A percentile compares a stretch with the other conserved stretches of the same genome.
phyloP scores from a whole-genome alignment of 495 filamentous ascomycete genomes.

The Penicillium herquei region DNA sequence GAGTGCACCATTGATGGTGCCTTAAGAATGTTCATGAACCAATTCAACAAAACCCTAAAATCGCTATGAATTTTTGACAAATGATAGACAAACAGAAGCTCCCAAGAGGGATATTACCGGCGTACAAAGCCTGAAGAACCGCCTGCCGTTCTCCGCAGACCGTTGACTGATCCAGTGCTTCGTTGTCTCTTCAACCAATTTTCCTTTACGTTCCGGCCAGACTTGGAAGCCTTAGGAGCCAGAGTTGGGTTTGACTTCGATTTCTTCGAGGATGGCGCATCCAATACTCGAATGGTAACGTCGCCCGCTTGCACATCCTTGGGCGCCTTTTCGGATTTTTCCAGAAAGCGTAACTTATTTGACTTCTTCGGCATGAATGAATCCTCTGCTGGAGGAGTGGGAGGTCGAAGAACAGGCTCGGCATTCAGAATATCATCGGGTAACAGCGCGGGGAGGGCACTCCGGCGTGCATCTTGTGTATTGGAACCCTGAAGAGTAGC shows the following conservation, averaged over 20 bases:
- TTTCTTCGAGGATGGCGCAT: slow-evolving; percentile 34
- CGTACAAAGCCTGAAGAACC: slow-evolving; percentile 46
- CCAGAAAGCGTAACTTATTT: slow-evolving; percentile 52
- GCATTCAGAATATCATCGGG: slow-evolving; percentile 54
- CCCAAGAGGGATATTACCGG: slow-evolving; percentile 11
- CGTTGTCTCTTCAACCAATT: slow-evolving; percentile 47
- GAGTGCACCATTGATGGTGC: background rate
- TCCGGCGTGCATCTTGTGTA: slow-evolving; percentile 37
- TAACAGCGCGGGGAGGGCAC: slow-evolving; percentile 47
- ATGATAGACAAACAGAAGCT: background rate
- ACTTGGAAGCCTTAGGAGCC: slow-evolving; percentile 50
- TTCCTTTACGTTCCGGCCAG: slow-evolving; percentile 44
- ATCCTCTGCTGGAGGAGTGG: slow-evolving; percentile 37
- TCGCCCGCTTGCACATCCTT: slow-evolving; percentile 55
- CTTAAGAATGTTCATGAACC: background rate
- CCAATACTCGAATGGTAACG: slow-evolving; percentile 53
- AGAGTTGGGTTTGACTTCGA: slow-evolving; percentile 32
- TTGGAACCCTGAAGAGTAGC: slow-evolving; percentile 42
- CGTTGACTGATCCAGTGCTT: slow-evolving; percentile 36
- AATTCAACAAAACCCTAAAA: background rate
- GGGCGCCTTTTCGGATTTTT: slow-evolving; percentile 47
- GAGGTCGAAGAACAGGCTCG: slow-evolving; percentile 39
- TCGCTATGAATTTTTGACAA: slow-evolving; percentile 1
- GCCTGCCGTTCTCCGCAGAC: slow-evolving; percentile 38
- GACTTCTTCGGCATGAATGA: slow-evolving; percentile 29